Evolutionary conservation across 2,329 filamentous ascomycete genomes (phyloP).

Genomic region (Sporothrix luriei): DNA sequence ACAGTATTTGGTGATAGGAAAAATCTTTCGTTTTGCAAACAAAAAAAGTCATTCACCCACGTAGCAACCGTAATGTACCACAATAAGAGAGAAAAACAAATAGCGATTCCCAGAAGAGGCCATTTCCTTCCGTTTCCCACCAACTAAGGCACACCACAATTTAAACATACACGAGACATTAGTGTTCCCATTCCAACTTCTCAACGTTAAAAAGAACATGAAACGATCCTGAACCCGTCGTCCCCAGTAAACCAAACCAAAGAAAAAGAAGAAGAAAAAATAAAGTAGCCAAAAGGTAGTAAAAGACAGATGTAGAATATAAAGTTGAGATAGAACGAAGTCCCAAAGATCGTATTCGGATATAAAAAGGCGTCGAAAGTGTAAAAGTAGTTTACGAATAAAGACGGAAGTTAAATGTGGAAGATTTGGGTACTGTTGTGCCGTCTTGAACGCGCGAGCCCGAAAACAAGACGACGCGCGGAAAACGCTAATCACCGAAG

Average conservation of each 20-base stretch:
- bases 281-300: slow-evolving; percentile 16
- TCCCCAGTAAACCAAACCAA: not conserved
- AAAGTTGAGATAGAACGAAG: not conserved
- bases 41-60: slow-evolving; percentile 13
- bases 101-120: slow-evolving; percentile 14
- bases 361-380: not conserved
- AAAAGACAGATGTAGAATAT: slow-evolving; percentile 24
- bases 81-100: not conserved
- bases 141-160: not conserved
- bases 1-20: not conserved
- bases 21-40: not conserved
- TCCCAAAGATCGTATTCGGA: slow-evolving; percentile 19
- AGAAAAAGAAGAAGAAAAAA: not conserved
- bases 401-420: not conserved
- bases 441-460: not conserved
- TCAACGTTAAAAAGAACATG: not conserved
- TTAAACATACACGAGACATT: slow-evolving; percentile 28
- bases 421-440: not conserved
- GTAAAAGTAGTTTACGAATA: not conserved
- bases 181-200: slow-evolving; percentile 18
- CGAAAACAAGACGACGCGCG: slow-evolving; percentile 8
- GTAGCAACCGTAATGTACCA: not conserved
- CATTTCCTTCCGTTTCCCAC: not conserved
- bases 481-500: slow-evolving; percentile 20
- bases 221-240: slow-evolving; percentile 12